Percentiles rank a stretch among this genome's conserved stretches.
phyloP scores from a whole-genome alignment of 805 yeast genomes.

The Barnettozyma sucrosica region DNA sequence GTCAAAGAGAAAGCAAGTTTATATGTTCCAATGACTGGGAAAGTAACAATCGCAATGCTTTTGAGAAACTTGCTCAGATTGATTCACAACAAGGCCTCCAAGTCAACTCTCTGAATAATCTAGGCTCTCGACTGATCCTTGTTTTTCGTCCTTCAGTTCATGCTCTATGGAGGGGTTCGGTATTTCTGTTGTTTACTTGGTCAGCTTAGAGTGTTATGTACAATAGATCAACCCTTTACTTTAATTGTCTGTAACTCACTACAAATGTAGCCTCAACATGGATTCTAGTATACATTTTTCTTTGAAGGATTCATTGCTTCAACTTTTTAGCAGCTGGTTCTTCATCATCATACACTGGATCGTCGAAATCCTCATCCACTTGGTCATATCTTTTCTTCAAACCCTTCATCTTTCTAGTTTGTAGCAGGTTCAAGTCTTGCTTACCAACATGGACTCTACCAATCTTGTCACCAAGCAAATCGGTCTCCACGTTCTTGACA shows the following conservation, averaged over 20 bases:
- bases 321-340: conserved; percentile 32
- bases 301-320: conserved; percentile 7
- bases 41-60: conserved; percentile 93
- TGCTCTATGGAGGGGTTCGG: not conserved
- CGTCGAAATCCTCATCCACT: conserved; percentile 46
- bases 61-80: conserved; percentile 83
- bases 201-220: not conserved
- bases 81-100: conserved; percentile 50
- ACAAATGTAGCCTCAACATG: not conserved
- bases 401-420: conserved; percentile 98
- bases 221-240: not conserved
- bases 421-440: conserved; percentile 85
- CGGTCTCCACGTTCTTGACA: conserved; percentile 85
- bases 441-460: conserved; percentile 95
- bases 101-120: not conserved
- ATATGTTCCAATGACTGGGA: conserved; percentile 93
- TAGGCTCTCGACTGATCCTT: not conserved
- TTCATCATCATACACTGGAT: conserved; percentile 37
- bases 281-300: conserved; percentile 3
- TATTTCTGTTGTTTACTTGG: not conserved
- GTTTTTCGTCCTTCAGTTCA: not conserved
- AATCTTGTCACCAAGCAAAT: conserved; percentile 90
- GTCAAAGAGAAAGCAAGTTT: conserved; percentile 83
- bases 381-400: conserved; percentile 84
- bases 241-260: not conserved